phyloP scores from a whole-genome alignment of 768 basidiomycete genomes.

The Phanerochaete sordida region DNA sequence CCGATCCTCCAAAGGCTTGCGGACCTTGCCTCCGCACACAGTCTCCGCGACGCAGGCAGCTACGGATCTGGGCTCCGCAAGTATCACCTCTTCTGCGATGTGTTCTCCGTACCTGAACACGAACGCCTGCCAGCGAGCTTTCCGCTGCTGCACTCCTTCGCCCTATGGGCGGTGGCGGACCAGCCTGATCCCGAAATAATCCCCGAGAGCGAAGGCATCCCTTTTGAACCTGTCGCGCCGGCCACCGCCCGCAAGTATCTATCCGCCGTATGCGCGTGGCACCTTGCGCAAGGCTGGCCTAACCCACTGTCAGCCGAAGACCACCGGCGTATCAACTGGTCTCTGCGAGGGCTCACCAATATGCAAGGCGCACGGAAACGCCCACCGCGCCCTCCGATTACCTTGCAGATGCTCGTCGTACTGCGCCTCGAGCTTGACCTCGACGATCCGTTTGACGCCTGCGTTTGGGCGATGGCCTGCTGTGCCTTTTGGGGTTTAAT shows the following conservation, averaged over 20 bases:
- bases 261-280: slow-evolving; percentile 34
- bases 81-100: slow-evolving; percentile 30
- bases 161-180: slow-evolving; percentile 31
- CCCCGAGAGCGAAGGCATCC: slow-evolving; percentile 3
- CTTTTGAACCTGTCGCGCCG: slow-evolving; percentile 31
- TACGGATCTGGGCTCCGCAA: slow-evolving; percentile 26
- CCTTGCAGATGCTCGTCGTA: slow-evolving; percentile 27
- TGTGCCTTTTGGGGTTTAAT: slow-evolving; percentile 40
- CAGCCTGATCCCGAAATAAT: slow-evolving; percentile 14
- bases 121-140: slow-evolving; percentile 26
- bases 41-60: slow-evolving; percentile 16
- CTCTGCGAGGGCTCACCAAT: slow-evolving; percentile 27
- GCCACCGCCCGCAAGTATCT: slow-evolving; percentile 30
- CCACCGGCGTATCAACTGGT: slow-evolving; percentile 23
- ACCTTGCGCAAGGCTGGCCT: slow-evolving; percentile 36
- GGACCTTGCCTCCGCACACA: slow-evolving; percentile 16
- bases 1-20: slow-evolving; percentile 21
- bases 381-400: slow-evolving; percentile 31
- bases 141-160: slow-evolving; percentile 31
- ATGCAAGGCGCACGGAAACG: slow-evolving; percentile 13
- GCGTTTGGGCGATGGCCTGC: slow-evolving; percentile 33
- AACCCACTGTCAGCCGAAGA: slow-evolving; percentile 24
- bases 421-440: slow-evolving; percentile 23
- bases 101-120: slow-evolving; percentile 28
- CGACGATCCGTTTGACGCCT: slow-evolving; percentile 34